phyloP scores from a whole-genome alignment of 2,329 filamentous ascomycete species.

The Remersonia thermophila region DNA sequence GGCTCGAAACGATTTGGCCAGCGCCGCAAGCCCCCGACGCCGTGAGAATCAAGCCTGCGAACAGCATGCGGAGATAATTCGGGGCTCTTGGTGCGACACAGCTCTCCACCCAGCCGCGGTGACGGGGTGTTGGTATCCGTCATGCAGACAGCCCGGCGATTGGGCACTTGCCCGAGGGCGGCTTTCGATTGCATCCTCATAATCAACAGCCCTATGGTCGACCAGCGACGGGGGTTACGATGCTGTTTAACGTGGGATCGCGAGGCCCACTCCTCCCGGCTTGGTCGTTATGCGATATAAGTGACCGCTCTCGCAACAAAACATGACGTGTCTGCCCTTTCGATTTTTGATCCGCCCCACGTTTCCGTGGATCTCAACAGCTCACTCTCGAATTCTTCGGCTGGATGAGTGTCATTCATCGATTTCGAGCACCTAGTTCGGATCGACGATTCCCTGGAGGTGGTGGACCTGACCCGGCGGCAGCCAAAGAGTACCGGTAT shows the following conservation, averaged over 20 bases:
- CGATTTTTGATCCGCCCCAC: constrained; percentile 1
- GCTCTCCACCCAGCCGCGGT: constrained; percentile 6
- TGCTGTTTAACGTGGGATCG: constrained; percentile 4
- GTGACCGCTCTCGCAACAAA: background rate
- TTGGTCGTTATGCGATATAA: background rate
- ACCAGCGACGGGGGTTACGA: constrained; percentile 1
- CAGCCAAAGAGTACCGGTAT: no score
- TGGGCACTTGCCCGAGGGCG: constrained; percentile 4
- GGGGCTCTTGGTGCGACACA: constrained; percentile 1
- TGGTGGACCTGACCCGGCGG: background rate
- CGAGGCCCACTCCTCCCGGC: no score
- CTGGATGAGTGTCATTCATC: no score
- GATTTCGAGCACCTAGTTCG: no score
- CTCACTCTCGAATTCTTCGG: no score
- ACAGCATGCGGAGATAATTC: background rate
- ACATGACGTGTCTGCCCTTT: no score
- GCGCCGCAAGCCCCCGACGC: constrained; percentile 2
- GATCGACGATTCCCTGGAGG: no score
- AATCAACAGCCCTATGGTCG: constrained; percentile 6
- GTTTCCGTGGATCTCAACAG: no score
- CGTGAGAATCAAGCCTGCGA: background rate
- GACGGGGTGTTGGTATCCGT: constrained; percentile 6
- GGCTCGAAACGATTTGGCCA: constrained; percentile 9
- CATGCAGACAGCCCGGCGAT: constrained; percentile 6
- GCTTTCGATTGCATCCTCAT: constrained; percentile 4